phyloP scores from a whole-genome alignment of 306 rosid species.

The Sicyos edulis region DNA sequence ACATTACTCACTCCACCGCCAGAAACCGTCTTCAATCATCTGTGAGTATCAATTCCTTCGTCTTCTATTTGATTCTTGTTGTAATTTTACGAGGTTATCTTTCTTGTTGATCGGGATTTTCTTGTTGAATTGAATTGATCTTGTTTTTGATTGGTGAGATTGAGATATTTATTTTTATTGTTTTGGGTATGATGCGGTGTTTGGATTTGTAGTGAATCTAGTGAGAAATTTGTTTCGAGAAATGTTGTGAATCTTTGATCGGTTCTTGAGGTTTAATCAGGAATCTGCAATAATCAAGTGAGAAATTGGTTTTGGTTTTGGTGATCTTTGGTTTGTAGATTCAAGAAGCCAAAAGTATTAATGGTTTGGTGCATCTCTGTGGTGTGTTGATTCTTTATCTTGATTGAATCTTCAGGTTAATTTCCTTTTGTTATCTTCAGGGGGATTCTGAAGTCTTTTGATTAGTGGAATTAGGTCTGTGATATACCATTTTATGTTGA shows the following conservation, averaged over 20 bases:
- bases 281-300: neutral
- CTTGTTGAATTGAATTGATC: neutral
- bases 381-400: constrained; percentile 4
- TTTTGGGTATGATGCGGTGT: neutral
- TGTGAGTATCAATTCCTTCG: constrained; percentile 26
- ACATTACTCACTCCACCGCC: constrained; percentile 51
- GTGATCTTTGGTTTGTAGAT: neutral
- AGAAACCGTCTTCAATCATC: constrained; percentile 37
- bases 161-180: neutral
- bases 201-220: neutral
- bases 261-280: neutral
- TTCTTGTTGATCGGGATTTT: neutral
- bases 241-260: neutral
- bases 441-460: neutral
- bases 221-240: too few species aligned
- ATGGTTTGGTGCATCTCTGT: neutral
- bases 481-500: neutral
- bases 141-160: neutral
- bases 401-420: neutral
- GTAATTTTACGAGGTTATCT: neutral
- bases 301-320: neutral
- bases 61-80: neutral
- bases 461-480: neutral
- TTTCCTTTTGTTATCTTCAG: neutral
- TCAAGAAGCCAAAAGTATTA: neutral